Conservation (phyloP, 345 rosid genomes). For the Pistacia atlantica region DNA sequence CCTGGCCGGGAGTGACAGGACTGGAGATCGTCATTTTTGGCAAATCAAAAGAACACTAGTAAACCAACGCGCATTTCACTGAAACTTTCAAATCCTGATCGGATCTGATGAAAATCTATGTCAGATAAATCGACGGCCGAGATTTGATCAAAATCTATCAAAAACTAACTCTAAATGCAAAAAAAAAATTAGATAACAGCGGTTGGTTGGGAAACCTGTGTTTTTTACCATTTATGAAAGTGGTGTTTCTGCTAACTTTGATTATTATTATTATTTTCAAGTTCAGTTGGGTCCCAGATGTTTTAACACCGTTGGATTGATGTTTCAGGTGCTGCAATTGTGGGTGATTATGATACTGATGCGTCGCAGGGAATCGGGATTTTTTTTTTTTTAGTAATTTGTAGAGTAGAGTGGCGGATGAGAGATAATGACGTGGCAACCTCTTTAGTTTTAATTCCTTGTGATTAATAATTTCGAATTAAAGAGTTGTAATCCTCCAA, state of each 20-base stretch:
- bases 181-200: not conserved
- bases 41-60: not conserved
- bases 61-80: constrained; percentile 17
- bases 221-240: not conserved
- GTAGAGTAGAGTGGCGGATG: not conserved
- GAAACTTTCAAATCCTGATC: constrained; percentile 7
- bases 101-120: constrained; percentile 34
- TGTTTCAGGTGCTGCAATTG: not conserved
- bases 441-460: not conserved
- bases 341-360: not conserved
- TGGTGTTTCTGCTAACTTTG: not conserved
- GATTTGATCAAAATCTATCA: constrained; percentile 2
- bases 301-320: not conserved
- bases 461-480: too few relatives aligned
- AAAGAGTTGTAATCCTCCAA: too few relatives aligned
- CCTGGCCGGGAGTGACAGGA: constrained; percentile 81
- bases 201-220: constrained; percentile 1
- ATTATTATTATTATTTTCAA: not conserved
- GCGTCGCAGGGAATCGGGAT: not conserved
- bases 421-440: constrained; percentile 5
- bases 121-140: not conserved
- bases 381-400: not conserved
- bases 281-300: not conserved
- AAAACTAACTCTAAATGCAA: not conserved
- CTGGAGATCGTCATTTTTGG: constrained; percentile 45